Evolutionary conservation across 352 stramenopile genomes (phyloP).

Genomic region (Elongisporangium undulatum): DNA sequence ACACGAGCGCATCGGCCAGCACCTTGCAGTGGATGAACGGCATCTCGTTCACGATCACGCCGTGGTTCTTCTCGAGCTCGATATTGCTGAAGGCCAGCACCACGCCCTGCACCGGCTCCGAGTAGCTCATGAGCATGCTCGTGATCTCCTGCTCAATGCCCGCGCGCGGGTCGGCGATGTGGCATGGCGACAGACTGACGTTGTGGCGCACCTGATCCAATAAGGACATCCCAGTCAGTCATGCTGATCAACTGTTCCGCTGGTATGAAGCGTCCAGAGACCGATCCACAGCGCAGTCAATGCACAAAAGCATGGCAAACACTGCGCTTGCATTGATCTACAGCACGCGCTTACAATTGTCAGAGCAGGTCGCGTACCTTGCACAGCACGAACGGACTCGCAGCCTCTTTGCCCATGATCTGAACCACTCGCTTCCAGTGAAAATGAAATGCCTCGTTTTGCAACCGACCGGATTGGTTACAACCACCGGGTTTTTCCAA

Average conservation of each 20-base stretch:
- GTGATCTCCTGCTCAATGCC: constrained; percentile 78
- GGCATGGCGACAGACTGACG: constrained; percentile 71
- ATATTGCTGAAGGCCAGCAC: constrained; percentile 73
- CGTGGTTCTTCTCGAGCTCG: constrained; percentile 43
- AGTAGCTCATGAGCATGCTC: constrained; percentile 75
- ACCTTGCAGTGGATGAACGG: constrained; percentile 83
- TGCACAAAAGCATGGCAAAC: background rate
- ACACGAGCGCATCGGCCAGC: constrained; percentile 63
- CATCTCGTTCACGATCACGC: constrained; percentile 81
- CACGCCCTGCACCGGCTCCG: constrained; percentile 64
- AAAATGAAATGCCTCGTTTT: constrained; percentile 6
- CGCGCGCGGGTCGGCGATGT: constrained; percentile 55
- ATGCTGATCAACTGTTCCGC: background rate
- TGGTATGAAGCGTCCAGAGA: background rate
- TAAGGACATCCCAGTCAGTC: background rate
- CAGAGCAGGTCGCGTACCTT: constrained; percentile 20
- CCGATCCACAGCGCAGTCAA: background rate
- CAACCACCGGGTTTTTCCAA: background rate
- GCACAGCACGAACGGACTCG: constrained; percentile 51
- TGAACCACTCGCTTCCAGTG: constrained; percentile 20
- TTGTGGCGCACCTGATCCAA: constrained; percentile 40
- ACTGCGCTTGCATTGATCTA: background rate
- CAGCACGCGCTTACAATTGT: background rate
- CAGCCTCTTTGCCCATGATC: constrained; percentile 8
- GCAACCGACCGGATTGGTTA: background rate